Conservation (phyloP, 2,329 filamentous ascomycete species). For the Colletotrichum spaethianum region DNA sequence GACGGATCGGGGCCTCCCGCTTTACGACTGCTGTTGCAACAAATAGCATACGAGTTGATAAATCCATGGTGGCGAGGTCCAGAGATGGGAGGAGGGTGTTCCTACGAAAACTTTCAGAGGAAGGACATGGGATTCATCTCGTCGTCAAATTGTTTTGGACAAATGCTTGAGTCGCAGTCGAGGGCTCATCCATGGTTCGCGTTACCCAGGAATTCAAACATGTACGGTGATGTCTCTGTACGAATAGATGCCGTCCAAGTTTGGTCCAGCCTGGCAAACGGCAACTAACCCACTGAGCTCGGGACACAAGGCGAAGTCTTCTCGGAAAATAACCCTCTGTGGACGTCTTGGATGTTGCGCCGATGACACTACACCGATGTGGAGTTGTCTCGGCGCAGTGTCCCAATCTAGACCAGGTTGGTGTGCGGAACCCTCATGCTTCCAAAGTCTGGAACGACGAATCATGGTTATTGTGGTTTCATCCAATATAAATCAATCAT, state of each 20-base stretch:
- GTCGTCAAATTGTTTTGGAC: no score
- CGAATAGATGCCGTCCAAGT: background rate
- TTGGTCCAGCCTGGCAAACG: background rate
- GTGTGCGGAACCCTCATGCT: background rate
- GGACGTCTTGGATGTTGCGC: background rate
- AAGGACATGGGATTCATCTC: background rate
- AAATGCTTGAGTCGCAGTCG: background rate
- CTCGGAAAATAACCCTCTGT: background rate
- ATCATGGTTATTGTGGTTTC: background rate
- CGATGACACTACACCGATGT: background rate
- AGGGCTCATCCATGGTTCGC: background rate
- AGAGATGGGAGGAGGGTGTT: no score
- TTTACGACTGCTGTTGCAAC: background rate
- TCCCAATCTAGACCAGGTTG: no score
- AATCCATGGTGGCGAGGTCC: background rate
- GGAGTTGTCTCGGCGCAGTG: background rate
- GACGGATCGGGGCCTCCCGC: conserved; percentile 25
- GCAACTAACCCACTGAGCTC: background rate
- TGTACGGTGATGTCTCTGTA: no score
- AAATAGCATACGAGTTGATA: background rate
- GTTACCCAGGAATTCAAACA: background rate
- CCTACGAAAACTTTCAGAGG: background rate
- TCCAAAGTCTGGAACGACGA: background rate
- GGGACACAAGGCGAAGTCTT: background rate
- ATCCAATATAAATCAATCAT: background rate